Conservation (phyloP, 805 yeast species). For the Candida ponderosae region DNA sequence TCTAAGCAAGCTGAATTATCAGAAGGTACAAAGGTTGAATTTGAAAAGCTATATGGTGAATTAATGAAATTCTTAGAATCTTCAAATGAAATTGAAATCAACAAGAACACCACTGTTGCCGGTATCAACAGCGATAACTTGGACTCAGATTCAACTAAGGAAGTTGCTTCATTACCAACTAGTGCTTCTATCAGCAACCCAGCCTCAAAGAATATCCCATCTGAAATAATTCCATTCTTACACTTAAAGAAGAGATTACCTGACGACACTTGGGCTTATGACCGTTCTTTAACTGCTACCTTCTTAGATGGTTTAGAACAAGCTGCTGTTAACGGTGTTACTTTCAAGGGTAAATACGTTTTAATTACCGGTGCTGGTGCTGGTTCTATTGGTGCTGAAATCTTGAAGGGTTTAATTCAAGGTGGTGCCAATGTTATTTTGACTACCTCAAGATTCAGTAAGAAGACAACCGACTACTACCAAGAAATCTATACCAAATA, state of each 20-base stretch:
- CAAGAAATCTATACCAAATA: conserved; percentile 87
- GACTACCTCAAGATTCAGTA: conserved; percentile 92
- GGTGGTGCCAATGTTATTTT: conserved; percentile 98
- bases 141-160: conserved; percentile 54
- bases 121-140: conserved; percentile 42
- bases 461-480: conserved; percentile 90
- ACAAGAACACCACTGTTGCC: conserved; percentile 50
- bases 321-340: conserved; percentile 90
- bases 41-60: conserved; percentile 64
- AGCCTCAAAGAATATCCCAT: conserved; percentile 65
- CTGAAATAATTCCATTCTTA: conserved; percentile 89
- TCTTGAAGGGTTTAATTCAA: conserved; percentile 85
- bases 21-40: conserved; percentile 58
- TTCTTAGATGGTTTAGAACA: conserved; percentile 88
- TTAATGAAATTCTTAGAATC: conserved; percentile 61
- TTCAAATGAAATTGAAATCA: conserved; percentile 63
- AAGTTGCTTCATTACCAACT: conserved; percentile 79
- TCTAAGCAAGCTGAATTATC: conserved; percentile 60
- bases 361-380: conserved; percentile 98
- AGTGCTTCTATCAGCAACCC: conserved; percentile 62
- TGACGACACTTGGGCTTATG: conserved; percentile 78
- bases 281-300: conserved; percentile 63
- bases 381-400: conserved; percentile 97
- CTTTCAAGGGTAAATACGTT: conserved; percentile 83
- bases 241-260: conserved; percentile 76